Evolutionary conservation across 352 stramenopile genomes (phyloP), one percentile per base, ranked within the genome.

Genomic region (Nothophytophthora sp.): DNA sequence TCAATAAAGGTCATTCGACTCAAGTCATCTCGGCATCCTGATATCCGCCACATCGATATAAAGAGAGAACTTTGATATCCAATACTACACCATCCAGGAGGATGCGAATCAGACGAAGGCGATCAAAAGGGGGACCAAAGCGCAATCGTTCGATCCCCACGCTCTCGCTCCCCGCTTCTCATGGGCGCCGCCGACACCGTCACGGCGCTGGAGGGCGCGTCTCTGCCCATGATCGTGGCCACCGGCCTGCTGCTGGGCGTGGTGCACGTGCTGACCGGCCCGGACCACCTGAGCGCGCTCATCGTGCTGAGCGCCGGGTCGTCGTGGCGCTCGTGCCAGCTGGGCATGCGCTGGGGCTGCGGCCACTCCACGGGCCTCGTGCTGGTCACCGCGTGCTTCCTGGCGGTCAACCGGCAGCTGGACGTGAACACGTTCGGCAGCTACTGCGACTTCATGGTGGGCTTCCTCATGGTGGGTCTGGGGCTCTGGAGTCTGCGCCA

Each of bases 281-380:
- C 89, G 3, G 88, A 96, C 59, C 89, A 97, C 62, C 68, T 97
- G 18, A 89, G 77, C 25, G 87, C 88, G 16, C 66, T 96, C 10
- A 90, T 88, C 28, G 94, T 92, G 40, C 66, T 96, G 4, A 91
- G 71, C 49, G 81, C 83, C 1, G 79, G 73, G 1, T 83, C 71
- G 0, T 91, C 75, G 32, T 86, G 68, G 58, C 71, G 70, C 20
- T 86, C 83, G 20, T 95, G 90, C 44, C 72, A 78, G 24, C 63
- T 96, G 7, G 87, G 87, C 15, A 75, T 96, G 54, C 80, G 82
- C 62, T 97, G 88, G 90, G 90, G 90, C n/a, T 73, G 90, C 36
- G 88, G 88, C 39, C 88, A 96, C 60, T 90, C 75, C 5, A 83
- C 76, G 5, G 90, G 88, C 2, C 70, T 97, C 15, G 50, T 97